Evolutionary conservation across 371 early-diverging fungal species (phyloP), one percentile per base, ranked within the genome.

Genomic region (Mucor mucedo): DNA sequence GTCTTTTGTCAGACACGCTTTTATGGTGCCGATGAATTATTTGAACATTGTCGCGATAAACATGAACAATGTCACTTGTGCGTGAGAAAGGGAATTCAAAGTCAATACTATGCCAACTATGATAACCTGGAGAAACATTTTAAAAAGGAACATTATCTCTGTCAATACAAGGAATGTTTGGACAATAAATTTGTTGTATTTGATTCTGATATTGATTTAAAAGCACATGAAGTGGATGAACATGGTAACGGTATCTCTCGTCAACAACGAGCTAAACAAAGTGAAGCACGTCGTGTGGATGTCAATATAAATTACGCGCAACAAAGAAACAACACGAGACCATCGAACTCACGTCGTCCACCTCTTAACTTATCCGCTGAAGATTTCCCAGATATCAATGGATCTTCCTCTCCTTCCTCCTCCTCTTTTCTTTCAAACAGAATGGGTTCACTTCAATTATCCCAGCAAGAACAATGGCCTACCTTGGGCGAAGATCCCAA

Each of bases 11-110:
- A 78, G 14, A 84, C 72, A 21, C 72, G 81, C 54, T 98, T 93
- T 67, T 97, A 94, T 68, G 93, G 90, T 21, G 84, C 89, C 42
- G 98, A 98, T 71, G 95, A 94, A 70, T 79, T 98, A 16, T 96
- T 85, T 71, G 93, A 91, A 42, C 98, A 98, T 73, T 97, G 98
- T 66, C 83, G 92, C 21, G 87, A 93, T 53, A 89, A 88, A 62
- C 98, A 98, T 75, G 98, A 98, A 73, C 91, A 95, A 72, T 98
- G 98, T 62, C 91, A 93, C 68, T 75, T 97, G 32, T 98, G 98
- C 68, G 80, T 86, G 11, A 79, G 89, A 59, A 67, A 66, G 49
- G 92, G 92, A 3, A 80, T 89, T 27, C 84, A 89, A 16, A 87
- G 96, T 70, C 88, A 88, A 53, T 97, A 97, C 72, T 97, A 89